A percentile compares a stretch with the other conserved stretches of the same genome.
Conservation (phyloP, 371 early-diverging fungal genomes). For the Mucor racemosus region DNA sequence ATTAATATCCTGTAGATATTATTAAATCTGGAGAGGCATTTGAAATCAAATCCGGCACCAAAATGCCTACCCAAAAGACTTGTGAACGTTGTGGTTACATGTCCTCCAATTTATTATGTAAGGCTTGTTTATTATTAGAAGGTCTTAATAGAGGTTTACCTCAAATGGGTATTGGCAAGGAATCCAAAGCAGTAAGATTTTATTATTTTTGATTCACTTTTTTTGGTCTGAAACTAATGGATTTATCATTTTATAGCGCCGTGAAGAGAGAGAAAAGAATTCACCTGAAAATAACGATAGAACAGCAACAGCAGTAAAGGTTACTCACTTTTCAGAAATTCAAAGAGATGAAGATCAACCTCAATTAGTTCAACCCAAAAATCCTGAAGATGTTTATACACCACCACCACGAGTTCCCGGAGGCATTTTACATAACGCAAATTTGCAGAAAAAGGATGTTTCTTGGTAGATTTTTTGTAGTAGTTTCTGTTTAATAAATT, state of each 20-base stretch:
- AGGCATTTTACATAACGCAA: slow-evolving; percentile 31
- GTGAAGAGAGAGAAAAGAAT: slow-evolving; percentile 25
- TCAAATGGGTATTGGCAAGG: slow-evolving; percentile 60
- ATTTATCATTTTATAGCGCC: slow-evolving; percentile 24
- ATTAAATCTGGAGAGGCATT: slow-evolving; percentile 95
- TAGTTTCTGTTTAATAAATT: no score
- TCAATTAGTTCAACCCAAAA: slow-evolving; percentile 34
- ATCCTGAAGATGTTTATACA: slow-evolving; percentile 45
- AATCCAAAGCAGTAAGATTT: slow-evolving; percentile 45
- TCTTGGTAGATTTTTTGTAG: slow-evolving; percentile 35
- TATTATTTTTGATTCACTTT: no score
- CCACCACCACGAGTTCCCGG: slow-evolving; percentile 52
- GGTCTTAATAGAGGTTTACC: slow-evolving; percentile 92
- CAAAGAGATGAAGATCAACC: slow-evolving; percentile 43
- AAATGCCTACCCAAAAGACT: slow-evolving; percentile 68
- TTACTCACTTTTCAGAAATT: slow-evolving; percentile 52
- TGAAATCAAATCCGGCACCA: slow-evolving; percentile 69
- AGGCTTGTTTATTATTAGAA: slow-evolving; percentile 94
- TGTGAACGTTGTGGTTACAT: slow-evolving; percentile 97
- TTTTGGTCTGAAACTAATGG: background rate
- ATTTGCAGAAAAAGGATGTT: slow-evolving; percentile 38
- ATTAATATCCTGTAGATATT: slow-evolving; percentile 65
- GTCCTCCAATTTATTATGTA: slow-evolving; percentile 89
- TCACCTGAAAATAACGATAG: slow-evolving; percentile 11
- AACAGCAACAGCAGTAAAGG: slow-evolving; percentile 6